Conservation (phyloP, 306 rosid genomes). For the Begonia loranthoides region DNA sequence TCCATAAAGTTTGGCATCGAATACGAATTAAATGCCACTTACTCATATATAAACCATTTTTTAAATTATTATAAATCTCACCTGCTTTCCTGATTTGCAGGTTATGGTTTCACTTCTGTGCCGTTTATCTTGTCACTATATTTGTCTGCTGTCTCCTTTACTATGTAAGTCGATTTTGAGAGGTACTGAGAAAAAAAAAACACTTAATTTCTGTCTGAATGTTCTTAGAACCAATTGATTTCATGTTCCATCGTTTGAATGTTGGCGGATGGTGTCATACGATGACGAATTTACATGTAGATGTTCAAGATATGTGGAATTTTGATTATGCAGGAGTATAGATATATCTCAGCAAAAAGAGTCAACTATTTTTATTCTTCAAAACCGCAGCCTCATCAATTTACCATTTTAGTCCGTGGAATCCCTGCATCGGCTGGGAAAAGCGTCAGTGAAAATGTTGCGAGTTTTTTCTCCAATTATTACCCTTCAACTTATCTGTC, state of each 20-base stretch:
- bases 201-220: background rate
- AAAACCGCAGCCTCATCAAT: conserved; percentile 82
- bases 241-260: background rate
- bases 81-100: conserved; percentile 26
- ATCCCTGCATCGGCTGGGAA: conserved; percentile 39
- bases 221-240: background rate
- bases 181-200: background rate
- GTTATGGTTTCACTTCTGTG: conserved; percentile 84
- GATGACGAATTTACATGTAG: background rate
- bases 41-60: too few relatives aligned
- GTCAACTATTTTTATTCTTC: conserved; percentile 63
- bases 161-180: conserved; percentile 42
- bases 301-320: background rate
- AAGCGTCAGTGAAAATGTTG: conserved; percentile 49
- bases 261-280: too few relatives aligned
- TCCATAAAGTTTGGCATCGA: conserved; percentile 1
- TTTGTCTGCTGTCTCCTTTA: conserved; percentile 64
- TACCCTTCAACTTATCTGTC: conserved; percentile 75
- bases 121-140: conserved; percentile 69
- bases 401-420: conserved; percentile 68
- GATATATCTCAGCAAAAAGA: conserved; percentile 56
- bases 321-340: conserved; percentile 62
- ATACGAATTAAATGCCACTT: background rate
- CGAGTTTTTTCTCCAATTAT: conserved; percentile 52
- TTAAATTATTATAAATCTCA: background rate